Evolutionary conservation across 768 basidiomycete species (phyloP).

Genomic region (Tricholoma furcatifolium): DNA sequence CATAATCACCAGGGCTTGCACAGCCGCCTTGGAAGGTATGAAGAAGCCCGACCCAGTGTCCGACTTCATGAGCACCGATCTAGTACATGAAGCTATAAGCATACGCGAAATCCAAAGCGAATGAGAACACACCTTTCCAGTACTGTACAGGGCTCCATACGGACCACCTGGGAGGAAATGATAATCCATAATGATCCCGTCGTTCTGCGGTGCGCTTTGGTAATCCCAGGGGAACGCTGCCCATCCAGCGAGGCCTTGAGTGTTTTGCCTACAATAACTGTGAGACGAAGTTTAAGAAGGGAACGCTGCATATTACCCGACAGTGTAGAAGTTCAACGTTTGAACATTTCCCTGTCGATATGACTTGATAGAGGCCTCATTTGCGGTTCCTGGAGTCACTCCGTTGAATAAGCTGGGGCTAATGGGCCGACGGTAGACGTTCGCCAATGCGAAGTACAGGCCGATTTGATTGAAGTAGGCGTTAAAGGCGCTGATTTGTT

Average conservation of each 20-base stretch:
- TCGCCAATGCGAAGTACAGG: not conserved
- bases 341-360: not conserved
- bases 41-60: slow-evolving; percentile 39
- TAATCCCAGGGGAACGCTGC: slow-evolving; percentile 37
- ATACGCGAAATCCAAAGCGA: not conserved
- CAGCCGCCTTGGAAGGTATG: slow-evolving; percentile 38
- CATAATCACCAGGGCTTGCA: slow-evolving; percentile 18
- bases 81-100: not conserved
- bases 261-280: not conserved
- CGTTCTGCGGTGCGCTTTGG: slow-evolving; percentile 26
- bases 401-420: not conserved
- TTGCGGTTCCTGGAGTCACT: not conserved
- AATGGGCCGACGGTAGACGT: not conserved
- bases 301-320: not conserved
- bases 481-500: not conserved
- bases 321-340: not conserved
- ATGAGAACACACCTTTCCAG: slow-evolving; percentile 9
- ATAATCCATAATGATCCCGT: slow-evolving; percentile 32
- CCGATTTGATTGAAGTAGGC: not conserved
- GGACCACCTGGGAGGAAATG: slow-evolving; percentile 25
- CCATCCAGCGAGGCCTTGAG: slow-evolving; percentile 31
- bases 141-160: slow-evolving; percentile 25
- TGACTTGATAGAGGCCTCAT: not conserved
- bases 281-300: not conserved
- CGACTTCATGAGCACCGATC: slow-evolving; percentile 36